Evolutionary conservation across 495 filamentous ascomycete genomes (phyloP), one percentile per base, ranked within the genome.

Genomic region (Aspergillus panamensis): DNA sequence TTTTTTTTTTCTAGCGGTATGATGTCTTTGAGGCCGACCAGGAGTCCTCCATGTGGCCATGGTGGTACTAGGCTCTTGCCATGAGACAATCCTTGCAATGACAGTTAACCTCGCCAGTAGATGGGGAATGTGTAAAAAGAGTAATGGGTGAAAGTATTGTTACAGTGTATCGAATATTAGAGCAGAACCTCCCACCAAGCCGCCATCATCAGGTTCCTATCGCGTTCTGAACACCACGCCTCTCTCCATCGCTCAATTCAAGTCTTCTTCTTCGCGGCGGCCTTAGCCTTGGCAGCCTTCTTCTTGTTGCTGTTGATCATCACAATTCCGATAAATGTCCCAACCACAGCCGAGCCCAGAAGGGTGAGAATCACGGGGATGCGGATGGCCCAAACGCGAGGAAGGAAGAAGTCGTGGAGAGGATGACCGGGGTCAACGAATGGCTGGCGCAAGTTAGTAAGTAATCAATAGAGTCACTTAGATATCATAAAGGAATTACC

Each of bases 241-340:
- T 57, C 31, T 53, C 53, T 53, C 44, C 44, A 25, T 52, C 45
- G 17, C 31, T 21, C 61, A 59, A 16, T 81, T 89, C 75, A 83
- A 60, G 76, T 74, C 82, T 91, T 90, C 71, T 84, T 84, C 71
- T 80, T 82, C 48, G 83, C 80, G 30, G 85, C 87, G 43, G 80
- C 85, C 76, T 89, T 89, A 51, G 90, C 90, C 82, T 96, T 97
- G 53, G 90, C 87, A 2, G 91, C 90, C 82, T 95, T 96, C 85
- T 96, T 96, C 71, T 89, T 80, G 81, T 96, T 97, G 80, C 92
- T 96, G 70, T 91, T 85, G 76, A 99, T 97, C 94, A 99, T 99
- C 64, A 97, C 93, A 65, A 97, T 87, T 64, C 89, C 87, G 65
- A 99, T 81, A 78, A 99, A 97, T 53, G 89, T 94, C 39, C 95